Conservation (phyloP, 345 rosid species). For the Adansonia digitata region DNA sequence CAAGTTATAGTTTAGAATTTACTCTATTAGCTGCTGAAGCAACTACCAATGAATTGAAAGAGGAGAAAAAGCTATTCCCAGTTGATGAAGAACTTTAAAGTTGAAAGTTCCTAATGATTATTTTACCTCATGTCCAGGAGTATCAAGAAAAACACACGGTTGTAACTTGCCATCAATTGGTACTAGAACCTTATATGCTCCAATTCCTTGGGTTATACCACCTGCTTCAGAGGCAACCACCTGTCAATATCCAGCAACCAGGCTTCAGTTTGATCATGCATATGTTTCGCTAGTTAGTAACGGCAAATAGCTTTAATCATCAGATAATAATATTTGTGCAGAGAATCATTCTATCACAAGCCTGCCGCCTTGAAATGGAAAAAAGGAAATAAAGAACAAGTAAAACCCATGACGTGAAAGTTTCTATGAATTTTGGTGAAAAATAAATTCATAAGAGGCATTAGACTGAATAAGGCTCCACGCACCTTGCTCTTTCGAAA, state of each 20-base stretch:
- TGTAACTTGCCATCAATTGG: constrained; percentile 78
- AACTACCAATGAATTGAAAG: not conserved
- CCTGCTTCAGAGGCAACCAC: constrained; percentile 97
- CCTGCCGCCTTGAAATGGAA: not conserved
- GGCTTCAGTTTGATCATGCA: not conserved
- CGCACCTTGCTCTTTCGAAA: constrained; percentile 93
- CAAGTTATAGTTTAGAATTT: constrained; percentile 13
- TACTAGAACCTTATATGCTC: constrained; percentile 79
- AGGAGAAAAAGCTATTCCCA: constrained; percentile 1
- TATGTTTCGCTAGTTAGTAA: constrained; percentile 14
- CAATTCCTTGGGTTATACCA: constrained; percentile 98
- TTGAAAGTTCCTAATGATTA: not conserved
- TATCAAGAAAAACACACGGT: constrained; percentile 93
- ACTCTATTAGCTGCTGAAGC: not conserved
- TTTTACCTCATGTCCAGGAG: constrained; percentile 98
- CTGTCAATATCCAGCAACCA: constrained; percentile 41
- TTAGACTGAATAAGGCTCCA: constrained; percentile 18
- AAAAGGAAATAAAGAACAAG: not conserved
- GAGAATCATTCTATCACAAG: constrained; percentile 4
- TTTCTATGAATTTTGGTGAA: not conserved
- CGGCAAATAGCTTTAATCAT: not conserved
- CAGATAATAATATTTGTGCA: not conserved
- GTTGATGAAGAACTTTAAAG: constrained; percentile 8
- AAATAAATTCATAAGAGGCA: not conserved
- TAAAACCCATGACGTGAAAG: not conserved